These are phyloP conservation scores for Debaryomyces prosopidis DNA, from an alignment of 805 yeast genomes.

Conservation along the genomic window DNA sequence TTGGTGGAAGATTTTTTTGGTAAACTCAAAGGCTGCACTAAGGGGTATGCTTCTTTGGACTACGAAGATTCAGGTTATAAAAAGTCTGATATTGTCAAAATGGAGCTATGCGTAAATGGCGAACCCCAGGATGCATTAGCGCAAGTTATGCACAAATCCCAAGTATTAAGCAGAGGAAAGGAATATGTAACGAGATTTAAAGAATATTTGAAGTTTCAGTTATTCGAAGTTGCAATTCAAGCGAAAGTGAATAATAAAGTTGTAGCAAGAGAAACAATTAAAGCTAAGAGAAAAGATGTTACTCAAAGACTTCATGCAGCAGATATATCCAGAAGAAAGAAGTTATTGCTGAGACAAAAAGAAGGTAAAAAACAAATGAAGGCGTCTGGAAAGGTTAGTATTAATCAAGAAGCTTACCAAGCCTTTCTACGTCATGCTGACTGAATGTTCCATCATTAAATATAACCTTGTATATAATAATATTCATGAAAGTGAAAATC, in stretches of 20 bases:
- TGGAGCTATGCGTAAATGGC: constrained; percentile 89
- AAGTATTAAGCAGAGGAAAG: constrained; percentile 69
- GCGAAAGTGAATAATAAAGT: constrained; percentile 80
- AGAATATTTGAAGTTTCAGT: constrained; percentile 74
- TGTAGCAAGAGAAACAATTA: constrained; percentile 88
- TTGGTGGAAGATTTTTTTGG: constrained; percentile 96
- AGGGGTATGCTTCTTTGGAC: constrained; percentile 92
- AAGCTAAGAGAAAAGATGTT: constrained; percentile 94
- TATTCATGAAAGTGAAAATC: neutral
- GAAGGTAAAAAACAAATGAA: constrained; percentile 90
- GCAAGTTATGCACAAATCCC: constrained; percentile 82
- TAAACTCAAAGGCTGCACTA: constrained; percentile 81
- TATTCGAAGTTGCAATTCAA: constrained; percentile 90
- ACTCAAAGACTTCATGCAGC: constrained; percentile 90
- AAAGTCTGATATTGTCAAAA: constrained; percentile 76
- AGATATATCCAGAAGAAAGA: constrained; percentile 87
- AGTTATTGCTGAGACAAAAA: constrained; percentile 82
- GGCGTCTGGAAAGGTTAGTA: constrained; percentile 72
- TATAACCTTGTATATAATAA: constrained; percentile 3
- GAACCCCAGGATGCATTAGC: constrained; percentile 89
- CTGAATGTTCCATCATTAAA: constrained; percentile 3
- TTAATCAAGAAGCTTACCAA: constrained; percentile 85
- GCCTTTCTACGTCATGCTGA: constrained; percentile 60
- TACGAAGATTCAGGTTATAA: constrained; percentile 91
- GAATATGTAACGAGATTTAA: constrained; percentile 84